Evolutionary conservation across 306 rosid species (phyloP), one percentile per base, ranked within the genome.

Genomic region (Comarum palustre): DNA sequence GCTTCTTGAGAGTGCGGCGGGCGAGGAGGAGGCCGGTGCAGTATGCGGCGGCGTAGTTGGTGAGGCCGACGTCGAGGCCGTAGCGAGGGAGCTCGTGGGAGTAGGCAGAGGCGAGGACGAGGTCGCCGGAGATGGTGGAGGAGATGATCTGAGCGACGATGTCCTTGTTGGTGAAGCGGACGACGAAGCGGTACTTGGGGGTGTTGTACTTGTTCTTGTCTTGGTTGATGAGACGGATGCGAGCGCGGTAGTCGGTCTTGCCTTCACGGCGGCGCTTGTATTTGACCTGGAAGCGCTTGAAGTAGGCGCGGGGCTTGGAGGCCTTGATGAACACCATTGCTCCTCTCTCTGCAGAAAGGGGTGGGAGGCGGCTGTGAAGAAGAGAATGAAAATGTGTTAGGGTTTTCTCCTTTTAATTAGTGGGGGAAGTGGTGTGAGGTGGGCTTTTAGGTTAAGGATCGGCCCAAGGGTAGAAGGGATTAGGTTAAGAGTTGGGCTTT

Each of bases 131-230:
- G 76, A 90, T 90, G 78, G 86, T 85, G 43, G 91, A 88, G 52
- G 90, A 88, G 38, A 71, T 7, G 47, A 90, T 54, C 66, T 90
- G 93, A 1, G 96, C 96, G 3, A 78, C 43, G 31, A 90, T 86
- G 55, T 86, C 93, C 45, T 90, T 90, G 80, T 90, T 90, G 52
- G 90, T 86, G 64, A 72, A 72, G 15, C 66, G 67, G 29, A 72
- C 96, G 0, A 90, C 98, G 48, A 89, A 85, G 0, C 98, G 90
- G 48, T 86, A 93, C 48, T 93, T 93, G 0, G 98, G 98, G 0
- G 97, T 93, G 71, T 93, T 93, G 71, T 90, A 93, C 59, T 90
- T 93, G 78, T 93, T 93, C 75, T 93, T 93, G 71, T 93, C 98
- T 31, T 93, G 98, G 19, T 93, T 93, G 20, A 93, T 93, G 52